A percentile compares a stretch with the other conserved stretches of the same genome.
phyloP scores from a whole-genome alignment of 2,329 filamentous ascomycete genomes.

The Fusarium brachygibbosum region DNA sequence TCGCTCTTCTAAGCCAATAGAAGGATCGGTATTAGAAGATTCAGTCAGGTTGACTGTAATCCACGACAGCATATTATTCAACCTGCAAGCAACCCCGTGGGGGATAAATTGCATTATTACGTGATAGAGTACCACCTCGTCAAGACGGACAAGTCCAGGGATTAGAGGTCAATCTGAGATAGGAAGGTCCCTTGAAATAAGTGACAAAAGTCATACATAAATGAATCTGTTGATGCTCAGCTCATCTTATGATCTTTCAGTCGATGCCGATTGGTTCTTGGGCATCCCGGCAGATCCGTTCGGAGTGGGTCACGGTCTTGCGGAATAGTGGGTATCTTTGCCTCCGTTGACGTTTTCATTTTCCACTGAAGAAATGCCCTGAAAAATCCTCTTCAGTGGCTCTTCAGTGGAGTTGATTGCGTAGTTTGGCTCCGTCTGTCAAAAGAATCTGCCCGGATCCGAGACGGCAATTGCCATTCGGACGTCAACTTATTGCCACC shows the following conservation, averaged over 20 bases:
- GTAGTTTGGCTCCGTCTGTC: conserved; percentile 2
- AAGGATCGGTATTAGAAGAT: conserved; percentile 13
- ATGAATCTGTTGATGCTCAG: conserved; percentile 5
- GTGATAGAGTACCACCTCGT: conserved; percentile 26
- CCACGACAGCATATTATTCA: background rate
- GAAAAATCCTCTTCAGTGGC: conserved; percentile 3
- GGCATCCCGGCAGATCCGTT: conserved; percentile 29
- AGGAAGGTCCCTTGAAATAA: conserved; percentile 24
- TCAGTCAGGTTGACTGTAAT: background rate
- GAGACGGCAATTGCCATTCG: conserved; percentile 5
- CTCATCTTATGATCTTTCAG: background rate
- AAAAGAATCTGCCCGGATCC: conserved; percentile 1
- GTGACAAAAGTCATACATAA: background rate
- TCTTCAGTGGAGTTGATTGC: conserved; percentile 9
- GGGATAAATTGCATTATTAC: conserved; percentile 32
- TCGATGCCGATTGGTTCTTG: conserved; percentile 35
- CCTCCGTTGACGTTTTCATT: conserved; percentile 25
- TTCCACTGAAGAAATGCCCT: background rate
- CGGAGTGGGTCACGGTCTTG: conserved; percentile 27
- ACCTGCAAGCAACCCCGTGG: conserved; percentile 28
- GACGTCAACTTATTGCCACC: background rate
- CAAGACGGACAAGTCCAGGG: background rate
- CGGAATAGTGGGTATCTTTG: conserved; percentile 4
- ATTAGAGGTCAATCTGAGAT: background rate
- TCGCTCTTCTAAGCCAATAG: conserved; percentile 13